Conservation (phyloP, 2,329 filamentous ascomycete genomes). For the Lachnellula willkommii region DNA sequence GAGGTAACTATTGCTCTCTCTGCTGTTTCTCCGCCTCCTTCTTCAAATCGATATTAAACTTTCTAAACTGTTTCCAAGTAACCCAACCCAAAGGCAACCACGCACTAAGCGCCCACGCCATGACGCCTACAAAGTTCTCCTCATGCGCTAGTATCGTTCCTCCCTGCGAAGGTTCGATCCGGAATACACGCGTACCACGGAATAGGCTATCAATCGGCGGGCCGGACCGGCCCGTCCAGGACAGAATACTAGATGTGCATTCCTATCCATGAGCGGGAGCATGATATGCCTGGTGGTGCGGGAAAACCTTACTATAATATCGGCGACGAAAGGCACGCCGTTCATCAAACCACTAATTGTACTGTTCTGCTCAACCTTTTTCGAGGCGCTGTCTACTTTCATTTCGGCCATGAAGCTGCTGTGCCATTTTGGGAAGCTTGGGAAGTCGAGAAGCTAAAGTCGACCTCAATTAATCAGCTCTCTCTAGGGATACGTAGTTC, state of each 20-base stretch:
- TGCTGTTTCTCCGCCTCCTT: background rate
- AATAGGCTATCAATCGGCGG: background rate
- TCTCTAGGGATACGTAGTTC: background rate
- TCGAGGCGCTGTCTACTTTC: background rate
- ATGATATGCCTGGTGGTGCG: background rate
- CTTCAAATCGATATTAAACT: background rate
- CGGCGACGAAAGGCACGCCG: background rate
- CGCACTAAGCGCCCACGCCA: background rate
- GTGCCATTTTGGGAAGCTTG: background rate
- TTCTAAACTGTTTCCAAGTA: background rate
- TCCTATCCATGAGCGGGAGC: background rate
- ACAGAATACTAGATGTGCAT: background rate
- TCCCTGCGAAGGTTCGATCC: background rate
- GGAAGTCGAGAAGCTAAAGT: background rate
- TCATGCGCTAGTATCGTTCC: background rate
- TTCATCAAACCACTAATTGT: background rate
- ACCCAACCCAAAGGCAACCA: background rate
- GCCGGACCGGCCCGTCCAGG: background rate
- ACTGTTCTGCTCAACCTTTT: background rate
- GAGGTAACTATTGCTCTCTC: too few relatives aligned
- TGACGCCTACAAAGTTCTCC: background rate
- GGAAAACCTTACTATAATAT: background rate
- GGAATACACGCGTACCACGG: background rate
- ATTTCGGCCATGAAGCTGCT: background rate
- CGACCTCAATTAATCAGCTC: background rate